Conservation (phyloP, 345 rosid species). For the Eucalyptus leucophloia region DNA sequence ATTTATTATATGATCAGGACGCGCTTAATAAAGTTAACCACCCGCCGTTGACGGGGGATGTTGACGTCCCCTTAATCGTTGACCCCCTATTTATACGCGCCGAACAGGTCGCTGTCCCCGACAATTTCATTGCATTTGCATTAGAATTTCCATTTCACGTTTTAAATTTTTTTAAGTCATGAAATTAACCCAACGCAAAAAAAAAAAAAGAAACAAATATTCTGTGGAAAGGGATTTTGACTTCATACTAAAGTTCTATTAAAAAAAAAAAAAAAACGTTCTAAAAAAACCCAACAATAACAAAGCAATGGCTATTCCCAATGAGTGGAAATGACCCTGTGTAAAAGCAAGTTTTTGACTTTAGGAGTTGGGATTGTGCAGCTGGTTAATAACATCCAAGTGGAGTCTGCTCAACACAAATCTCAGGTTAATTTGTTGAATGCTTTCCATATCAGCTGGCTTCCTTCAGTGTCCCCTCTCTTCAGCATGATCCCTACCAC, state of each 20-base stretch:
- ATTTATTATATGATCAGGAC: neutral
- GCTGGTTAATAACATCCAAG: neutral
- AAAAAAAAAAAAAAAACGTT: neutral
- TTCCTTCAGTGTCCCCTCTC: conserved; percentile 44
- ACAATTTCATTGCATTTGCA: neutral
- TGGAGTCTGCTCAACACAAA: neutral
- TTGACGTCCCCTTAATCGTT: neutral
- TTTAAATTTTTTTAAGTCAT: neutral
- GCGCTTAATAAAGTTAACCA: neutral
- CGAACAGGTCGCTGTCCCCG: neutral
- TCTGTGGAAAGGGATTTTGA: neutral
- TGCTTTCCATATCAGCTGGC: conserved; percentile 32
- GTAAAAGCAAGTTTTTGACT: neutral
- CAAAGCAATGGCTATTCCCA: neutral
- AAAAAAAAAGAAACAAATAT: neutral
- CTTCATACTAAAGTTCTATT: neutral
- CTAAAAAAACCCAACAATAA: neutral
- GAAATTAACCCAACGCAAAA: neutral
- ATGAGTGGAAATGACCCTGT: neutral
- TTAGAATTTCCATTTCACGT: neutral
- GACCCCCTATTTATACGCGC: neutral
- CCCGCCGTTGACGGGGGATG: neutral
- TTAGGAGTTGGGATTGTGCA: neutral
- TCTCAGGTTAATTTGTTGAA: conserved; percentile 39
- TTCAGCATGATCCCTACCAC: conserved; percentile 87